These are phyloP conservation scores for Pseudogymnoascus sp. DNA, from an alignment of 2,329 filamentous ascomycete species.

Conservation along the genomic window DNA sequence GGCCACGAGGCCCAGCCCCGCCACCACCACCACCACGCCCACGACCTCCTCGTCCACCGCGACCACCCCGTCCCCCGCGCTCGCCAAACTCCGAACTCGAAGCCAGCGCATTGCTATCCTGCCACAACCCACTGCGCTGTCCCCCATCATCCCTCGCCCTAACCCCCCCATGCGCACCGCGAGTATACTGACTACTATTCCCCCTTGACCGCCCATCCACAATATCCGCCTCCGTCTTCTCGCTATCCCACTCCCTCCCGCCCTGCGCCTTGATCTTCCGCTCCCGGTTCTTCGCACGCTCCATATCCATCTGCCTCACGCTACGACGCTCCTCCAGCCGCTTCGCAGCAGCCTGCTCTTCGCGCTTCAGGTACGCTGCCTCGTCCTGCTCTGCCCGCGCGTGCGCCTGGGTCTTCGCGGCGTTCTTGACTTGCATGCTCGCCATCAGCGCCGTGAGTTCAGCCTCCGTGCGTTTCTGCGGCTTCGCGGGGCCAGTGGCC, in stretches of 20 bases:
- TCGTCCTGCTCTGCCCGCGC: slow-evolving; percentile 62
- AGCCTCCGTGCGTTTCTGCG: slow-evolving; percentile 59
- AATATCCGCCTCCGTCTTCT: slow-evolving; percentile 29
- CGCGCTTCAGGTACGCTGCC: slow-evolving; percentile 57
- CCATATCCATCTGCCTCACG: slow-evolving; percentile 29
- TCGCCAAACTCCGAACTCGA: slow-evolving; percentile 18
- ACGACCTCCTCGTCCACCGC: slow-evolving; percentile 21
- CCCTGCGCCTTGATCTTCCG: slow-evolving; percentile 31
- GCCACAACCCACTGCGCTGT: slow-evolving; percentile 15
- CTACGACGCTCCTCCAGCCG: slow-evolving; percentile 33
- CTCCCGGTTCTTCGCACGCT: slow-evolving; percentile 31
- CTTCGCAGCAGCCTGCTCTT: slow-evolving; percentile 51
- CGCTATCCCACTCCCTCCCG: slow-evolving; percentile 31
- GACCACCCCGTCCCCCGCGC: slow-evolving; percentile 16
- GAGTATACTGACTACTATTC: background rate
- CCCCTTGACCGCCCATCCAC: slow-evolving; percentile 25
- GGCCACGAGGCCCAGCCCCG: slow-evolving; percentile 1
- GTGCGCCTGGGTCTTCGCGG: slow-evolving; percentile 53
- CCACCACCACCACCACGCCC: slow-evolving; percentile 14
- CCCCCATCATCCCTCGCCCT: slow-evolving; percentile 14
- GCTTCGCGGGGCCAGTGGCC: slow-evolving; percentile 45
- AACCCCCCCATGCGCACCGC: background rate
- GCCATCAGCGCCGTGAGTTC: slow-evolving; percentile 57
- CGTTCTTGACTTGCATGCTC: slow-evolving; percentile 55
- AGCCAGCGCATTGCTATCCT: slow-evolving; percentile 17